phyloP scores from a whole-genome alignment of 768 basidiomycete species.

The Mycena belliarum region DNA sequence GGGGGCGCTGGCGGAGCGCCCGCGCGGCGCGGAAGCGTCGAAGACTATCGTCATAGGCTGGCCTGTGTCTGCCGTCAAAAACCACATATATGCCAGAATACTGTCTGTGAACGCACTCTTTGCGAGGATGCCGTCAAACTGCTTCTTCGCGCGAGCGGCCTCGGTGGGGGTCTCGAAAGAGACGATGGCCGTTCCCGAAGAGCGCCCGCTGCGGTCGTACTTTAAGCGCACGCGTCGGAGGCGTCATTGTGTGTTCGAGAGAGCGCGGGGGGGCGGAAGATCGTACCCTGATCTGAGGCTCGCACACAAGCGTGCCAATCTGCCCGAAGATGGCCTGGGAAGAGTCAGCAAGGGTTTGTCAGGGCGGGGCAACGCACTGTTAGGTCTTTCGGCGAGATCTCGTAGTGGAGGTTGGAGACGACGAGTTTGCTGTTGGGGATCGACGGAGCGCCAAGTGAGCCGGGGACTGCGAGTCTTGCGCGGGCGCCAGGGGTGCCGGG shows the following conservation, averaged over 20 bases:
- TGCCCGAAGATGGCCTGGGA: slow-evolving; percentile 84
- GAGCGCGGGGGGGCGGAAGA: slow-evolving; percentile 55
- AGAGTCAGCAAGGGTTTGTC: slow-evolving; percentile 4
- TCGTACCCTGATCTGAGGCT: slow-evolving; percentile 96
- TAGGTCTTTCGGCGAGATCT: slow-evolving; percentile 85
- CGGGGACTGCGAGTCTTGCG: slow-evolving; percentile 19
- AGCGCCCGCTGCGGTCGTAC: slow-evolving; percentile 97
- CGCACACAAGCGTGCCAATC: slow-evolving; percentile 89
- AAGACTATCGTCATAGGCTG: slow-evolving; percentile 77
- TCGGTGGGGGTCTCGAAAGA: slow-evolving; percentile 77
- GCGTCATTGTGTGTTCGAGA: slow-evolving; percentile 40
- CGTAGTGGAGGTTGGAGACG: slow-evolving; percentile 90
- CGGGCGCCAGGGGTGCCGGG: slow-evolving; percentile 25
- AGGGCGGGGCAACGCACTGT: slow-evolving; percentile 68
- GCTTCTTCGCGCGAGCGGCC: slow-evolving; percentile 81
- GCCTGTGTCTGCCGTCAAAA: slow-evolving; percentile 38
- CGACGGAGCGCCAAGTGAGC: slow-evolving; percentile 25
- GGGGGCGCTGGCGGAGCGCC: slow-evolving; percentile 51
- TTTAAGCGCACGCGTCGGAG: slow-evolving; percentile 44
- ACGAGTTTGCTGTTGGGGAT: slow-evolving; percentile 59
- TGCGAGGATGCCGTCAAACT: slow-evolving; percentile 83
- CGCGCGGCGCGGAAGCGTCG: slow-evolving; percentile 45
- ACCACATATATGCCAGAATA: neutral
- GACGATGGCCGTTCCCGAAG: slow-evolving; percentile 79
- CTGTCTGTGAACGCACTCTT: slow-evolving; percentile 57